These are phyloP conservation scores for Cladophialophora chaetospira DNA, from an alignment of 2,329 filamentous ascomycete species.

Conservation along the genomic window DNA sequence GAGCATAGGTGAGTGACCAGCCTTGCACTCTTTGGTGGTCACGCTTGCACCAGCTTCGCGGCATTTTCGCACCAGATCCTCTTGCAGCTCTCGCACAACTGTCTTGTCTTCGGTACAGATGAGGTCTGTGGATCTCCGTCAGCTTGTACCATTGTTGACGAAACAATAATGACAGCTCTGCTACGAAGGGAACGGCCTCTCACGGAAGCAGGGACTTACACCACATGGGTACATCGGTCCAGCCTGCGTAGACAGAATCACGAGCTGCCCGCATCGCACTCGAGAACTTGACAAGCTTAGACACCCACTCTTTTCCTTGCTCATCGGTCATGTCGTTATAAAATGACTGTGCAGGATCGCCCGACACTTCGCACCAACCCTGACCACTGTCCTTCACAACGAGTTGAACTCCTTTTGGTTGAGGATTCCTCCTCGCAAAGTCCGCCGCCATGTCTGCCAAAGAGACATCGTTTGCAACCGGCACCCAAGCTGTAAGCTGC, in stretches of 20 bases:
- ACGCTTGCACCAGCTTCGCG: slow-evolving; percentile 37
- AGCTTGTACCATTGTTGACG: too few relatives aligned
- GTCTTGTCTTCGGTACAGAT: slow-evolving; percentile 46
- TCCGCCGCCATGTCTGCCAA: slow-evolving; percentile 37
- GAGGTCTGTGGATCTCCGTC: too few relatives aligned
- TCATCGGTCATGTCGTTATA: slow-evolving; percentile 53
- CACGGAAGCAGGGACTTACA: too few relatives aligned
- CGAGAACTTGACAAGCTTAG: slow-evolving; percentile 45
- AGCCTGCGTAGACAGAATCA: slow-evolving; percentile 49
- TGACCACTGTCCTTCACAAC: slow-evolving; percentile 33
- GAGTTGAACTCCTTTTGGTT: slow-evolving; percentile 44
- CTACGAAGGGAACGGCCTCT: too few relatives aligned
- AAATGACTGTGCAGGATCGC: slow-evolving; percentile 45
- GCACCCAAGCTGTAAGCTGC: slow-evolving; percentile 49
- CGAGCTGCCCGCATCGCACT: slow-evolving; percentile 49
- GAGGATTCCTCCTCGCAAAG: slow-evolving; percentile 44
- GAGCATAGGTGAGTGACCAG: slow-evolving; percentile 54
- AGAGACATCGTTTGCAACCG: slow-evolving; percentile 38
- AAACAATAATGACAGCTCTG: too few relatives aligned
- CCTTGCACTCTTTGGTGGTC: slow-evolving; percentile 46
- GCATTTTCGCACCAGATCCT: slow-evolving; percentile 1
- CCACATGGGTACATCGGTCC: slow-evolving; percentile 52
- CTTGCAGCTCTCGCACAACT: slow-evolving; percentile 44
- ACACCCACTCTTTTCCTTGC: slow-evolving; percentile 48
- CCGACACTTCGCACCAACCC: slow-evolving; percentile 46